Evolutionary conservation across 2,329 filamentous ascomycete genomes (phyloP).

Genomic region (Trichoderma afroharzianum): DNA sequence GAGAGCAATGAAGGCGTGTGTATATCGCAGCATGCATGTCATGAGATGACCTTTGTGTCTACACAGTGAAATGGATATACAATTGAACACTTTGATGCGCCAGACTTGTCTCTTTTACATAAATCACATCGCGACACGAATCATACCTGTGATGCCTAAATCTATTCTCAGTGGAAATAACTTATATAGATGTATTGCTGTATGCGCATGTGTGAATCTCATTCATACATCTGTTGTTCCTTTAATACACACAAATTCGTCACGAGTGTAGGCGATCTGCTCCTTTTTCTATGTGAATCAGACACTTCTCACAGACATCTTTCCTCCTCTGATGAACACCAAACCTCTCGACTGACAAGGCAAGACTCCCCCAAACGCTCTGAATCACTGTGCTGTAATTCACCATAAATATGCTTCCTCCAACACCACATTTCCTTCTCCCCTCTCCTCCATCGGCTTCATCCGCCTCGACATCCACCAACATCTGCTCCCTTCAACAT

Average conservation of each 20-base stretch:
- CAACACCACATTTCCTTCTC: background rate
- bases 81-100: background rate
- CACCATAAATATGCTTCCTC: background rate
- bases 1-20: background rate
- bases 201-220: background rate
- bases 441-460: background rate
- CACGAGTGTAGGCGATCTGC: background rate
- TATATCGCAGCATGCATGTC: background rate
- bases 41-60: background rate
- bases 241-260: background rate
- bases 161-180: background rate
- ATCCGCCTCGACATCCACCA: background rate
- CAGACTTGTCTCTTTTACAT: accelerated
- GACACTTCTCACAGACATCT: background rate
- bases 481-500: background rate
- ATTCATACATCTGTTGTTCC: background rate
- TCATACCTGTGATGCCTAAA: background rate
- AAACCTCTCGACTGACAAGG: background rate
- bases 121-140: background rate
- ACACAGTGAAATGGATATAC: background rate
- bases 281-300: background rate
- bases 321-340: background rate
- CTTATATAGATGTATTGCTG: accelerated
- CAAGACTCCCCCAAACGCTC: background rate
- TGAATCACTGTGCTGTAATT: slow-evolving; percentile 10